Evolutionary conservation across 2,329 filamentous ascomycete genomes (phyloP), one percentile per base, ranked within the genome.

Genomic region (Aurifilum marmelostoma): DNA sequence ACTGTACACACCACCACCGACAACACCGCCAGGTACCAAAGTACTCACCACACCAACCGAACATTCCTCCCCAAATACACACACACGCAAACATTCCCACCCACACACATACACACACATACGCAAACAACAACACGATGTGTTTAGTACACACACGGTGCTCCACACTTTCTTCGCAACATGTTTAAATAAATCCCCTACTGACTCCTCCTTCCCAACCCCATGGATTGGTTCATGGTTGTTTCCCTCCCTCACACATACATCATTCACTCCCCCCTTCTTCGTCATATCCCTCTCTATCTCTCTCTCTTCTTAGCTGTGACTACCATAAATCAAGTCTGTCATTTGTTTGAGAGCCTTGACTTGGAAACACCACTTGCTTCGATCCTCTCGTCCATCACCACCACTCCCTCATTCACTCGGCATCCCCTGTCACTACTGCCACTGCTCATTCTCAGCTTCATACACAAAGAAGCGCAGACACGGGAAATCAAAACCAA

Each of bases 181-280:
- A 59, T 37, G 32, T 59, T n/a, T n/a, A 59, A 34, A 34, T 59
- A 21, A 24, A 32, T 56, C 11, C n/a, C 24, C 52, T 59, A 29
- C 24, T 27, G 52, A 16, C 52, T 59, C 32, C 56, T 37, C 56
- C 18, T 37, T 34, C 56, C 56, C 56, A 59, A 37, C 56, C 56
- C 32, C 32, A 34, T 32, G 21, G 29, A 37, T 39, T 34, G 34
- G 8, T 37, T 37, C 56, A n/a, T 59, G 21, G 29, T 37, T 32
- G 29, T 37, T 37, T 59, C 21, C 29, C 32, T 21, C 34, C 34
- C 34, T 59, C 32, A 9, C 32, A 9, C 29, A 37, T n/a, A 18
- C 34, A 18, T 24, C 37, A 18, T 24, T 18, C 56, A 37, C 27
- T 16, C 18, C 18, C 18, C 21, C 6, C 43, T n/a, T 11, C 43